Percentiles rank a stretch among this genome's conserved stretches.
These are phyloP conservation scores for Candida piceae DNA, from an alignment of 805 yeast species.

Conservation along the genomic window DNA sequence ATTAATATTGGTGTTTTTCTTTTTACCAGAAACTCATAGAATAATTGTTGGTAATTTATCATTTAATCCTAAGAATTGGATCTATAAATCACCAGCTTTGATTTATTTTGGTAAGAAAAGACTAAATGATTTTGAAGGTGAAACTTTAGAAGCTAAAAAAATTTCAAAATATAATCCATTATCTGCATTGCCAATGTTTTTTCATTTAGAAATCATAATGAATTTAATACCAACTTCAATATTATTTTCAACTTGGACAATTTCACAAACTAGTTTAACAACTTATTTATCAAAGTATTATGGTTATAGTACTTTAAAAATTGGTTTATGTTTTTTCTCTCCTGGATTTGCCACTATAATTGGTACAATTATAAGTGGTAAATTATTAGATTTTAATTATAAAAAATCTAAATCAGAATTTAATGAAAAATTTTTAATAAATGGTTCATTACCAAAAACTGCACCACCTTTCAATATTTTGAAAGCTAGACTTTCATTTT, in stretches of 20 bases:
- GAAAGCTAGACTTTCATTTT: constrained; percentile 47
- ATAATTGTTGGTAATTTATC: constrained; percentile 73
- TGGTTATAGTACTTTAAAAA: constrained; percentile 44
- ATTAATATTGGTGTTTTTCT: constrained; percentile 26
- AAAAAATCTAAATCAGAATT: constrained; percentile 29
- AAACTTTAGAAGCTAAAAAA: constrained; percentile 14
- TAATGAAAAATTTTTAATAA: constrained; percentile 23
- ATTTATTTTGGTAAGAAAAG: constrained; percentile 25
- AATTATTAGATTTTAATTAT: constrained; percentile 49
- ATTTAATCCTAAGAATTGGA: constrained; percentile 39
- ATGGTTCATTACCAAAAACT: not conserved
- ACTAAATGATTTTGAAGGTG: constrained; percentile 27
- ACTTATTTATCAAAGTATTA: constrained; percentile 48
- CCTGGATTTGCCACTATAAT: constrained; percentile 62
- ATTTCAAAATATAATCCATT: constrained; percentile 24
- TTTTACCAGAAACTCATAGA: constrained; percentile 74
- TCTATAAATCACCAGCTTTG: constrained; percentile 44
- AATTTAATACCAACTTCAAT: constrained; percentile 55
- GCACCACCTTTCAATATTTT: constrained; percentile 48
- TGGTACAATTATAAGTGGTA: constrained; percentile 59
- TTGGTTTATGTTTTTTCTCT: constrained; percentile 72
- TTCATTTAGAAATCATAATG: constrained; percentile 31
- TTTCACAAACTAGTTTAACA: constrained; percentile 61
- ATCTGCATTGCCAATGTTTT: constrained; percentile 15
- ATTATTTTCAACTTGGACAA: constrained; percentile 66